These are phyloP conservation scores for Ampelocalamus luodianensis DNA, from an alignment of 176 grass and related monocot genomes.

Conservation along the genomic window DNA sequence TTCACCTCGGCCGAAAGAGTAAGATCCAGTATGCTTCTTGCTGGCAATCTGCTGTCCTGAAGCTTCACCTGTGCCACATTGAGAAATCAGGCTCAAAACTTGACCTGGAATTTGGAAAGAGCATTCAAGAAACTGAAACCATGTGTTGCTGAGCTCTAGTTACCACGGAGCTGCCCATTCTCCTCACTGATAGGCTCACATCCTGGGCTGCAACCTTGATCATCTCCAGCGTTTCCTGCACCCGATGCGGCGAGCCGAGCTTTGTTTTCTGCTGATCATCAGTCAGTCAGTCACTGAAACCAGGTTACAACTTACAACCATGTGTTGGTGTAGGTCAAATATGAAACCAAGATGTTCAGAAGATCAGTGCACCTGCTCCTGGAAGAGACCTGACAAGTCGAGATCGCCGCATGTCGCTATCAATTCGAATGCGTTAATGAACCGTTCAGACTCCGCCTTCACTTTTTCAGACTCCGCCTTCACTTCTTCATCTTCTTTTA, in stretches of 20 bases:
- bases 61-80: conserved; percentile 67
- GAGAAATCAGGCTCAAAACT: not conserved
- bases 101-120: not conserved
- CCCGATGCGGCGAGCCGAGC: conserved; percentile 53
- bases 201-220: conserved; percentile 62
- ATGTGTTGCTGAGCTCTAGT: not conserved
- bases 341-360: not conserved
- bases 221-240: conserved; percentile 67
- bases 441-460: conserved; percentile 32
- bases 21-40: conserved; percentile 55
- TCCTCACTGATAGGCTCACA: conserved; percentile 51
- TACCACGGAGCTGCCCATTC: conserved; percentile 66
- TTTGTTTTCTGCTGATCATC: conserved; percentile 64
- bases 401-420: conserved; percentile 72
- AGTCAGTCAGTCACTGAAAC: not conserved
- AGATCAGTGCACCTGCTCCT: conserved; percentile 51
- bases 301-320: not conserved
- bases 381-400: conserved; percentile 73
- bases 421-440: conserved; percentile 71
- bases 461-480: conserved; percentile 22
- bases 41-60: conserved; percentile 50
- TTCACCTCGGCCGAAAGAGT: conserved; percentile 66
- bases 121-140: not conserved
- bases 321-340: not conserved
- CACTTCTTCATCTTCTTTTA: conserved; percentile 27